A percentile compares a stretch with the other conserved stretches of the same genome.
Evolutionary conservation across 2,329 filamentous ascomycete genomes (phyloP).

Genomic region (Teratosphaeria viscida): DNA sequence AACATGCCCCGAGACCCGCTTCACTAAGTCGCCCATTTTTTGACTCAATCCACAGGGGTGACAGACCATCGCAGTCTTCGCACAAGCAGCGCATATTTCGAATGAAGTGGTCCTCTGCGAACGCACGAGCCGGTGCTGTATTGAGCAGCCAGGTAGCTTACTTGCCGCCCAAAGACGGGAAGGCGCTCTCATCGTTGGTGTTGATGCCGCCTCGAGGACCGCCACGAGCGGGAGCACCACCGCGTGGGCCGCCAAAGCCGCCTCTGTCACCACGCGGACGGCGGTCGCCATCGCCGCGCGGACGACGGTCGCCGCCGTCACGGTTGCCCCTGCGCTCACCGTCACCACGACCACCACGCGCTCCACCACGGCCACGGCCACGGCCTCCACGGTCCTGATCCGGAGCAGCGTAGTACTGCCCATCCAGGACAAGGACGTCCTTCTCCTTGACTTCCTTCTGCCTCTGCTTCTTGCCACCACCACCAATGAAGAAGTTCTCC

Average conservation of each 20-base stretch:
- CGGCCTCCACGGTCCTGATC: slow-evolving; percentile 46
- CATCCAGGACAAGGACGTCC: slow-evolving; percentile 79
- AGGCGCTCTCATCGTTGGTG: slow-evolving; percentile 22
- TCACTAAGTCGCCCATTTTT: background rate
- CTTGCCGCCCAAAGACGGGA: slow-evolving; percentile 23
- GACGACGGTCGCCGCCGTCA: slow-evolving; percentile 43
- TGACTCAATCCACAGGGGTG: background rate
- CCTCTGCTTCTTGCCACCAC: slow-evolving; percentile 69
- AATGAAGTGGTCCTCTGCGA: background rate
- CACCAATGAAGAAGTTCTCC: slow-evolving; percentile 62
- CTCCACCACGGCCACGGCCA: slow-evolving; percentile 39
- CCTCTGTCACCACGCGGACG: slow-evolving; percentile 35
- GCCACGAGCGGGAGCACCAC: slow-evolving; percentile 17
- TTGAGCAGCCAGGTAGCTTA: background rate
- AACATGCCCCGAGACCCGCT: background rate
- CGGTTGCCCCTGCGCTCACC: slow-evolving; percentile 29
- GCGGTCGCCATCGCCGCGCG: slow-evolving; percentile 36
- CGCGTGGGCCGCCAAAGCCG: slow-evolving; percentile 33
- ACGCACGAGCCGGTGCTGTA: background rate
- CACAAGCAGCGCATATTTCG: background rate
- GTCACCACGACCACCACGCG: slow-evolving; percentile 31
- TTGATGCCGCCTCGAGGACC: slow-evolving; percentile 19
- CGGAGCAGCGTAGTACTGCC: slow-evolving; percentile 50
- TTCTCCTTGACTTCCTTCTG: slow-evolving; percentile 73
- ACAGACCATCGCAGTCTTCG: background rate